Conservation (phyloP, 1,284 basidiomycete genomes). For the Thelephora terrestris region DNA sequence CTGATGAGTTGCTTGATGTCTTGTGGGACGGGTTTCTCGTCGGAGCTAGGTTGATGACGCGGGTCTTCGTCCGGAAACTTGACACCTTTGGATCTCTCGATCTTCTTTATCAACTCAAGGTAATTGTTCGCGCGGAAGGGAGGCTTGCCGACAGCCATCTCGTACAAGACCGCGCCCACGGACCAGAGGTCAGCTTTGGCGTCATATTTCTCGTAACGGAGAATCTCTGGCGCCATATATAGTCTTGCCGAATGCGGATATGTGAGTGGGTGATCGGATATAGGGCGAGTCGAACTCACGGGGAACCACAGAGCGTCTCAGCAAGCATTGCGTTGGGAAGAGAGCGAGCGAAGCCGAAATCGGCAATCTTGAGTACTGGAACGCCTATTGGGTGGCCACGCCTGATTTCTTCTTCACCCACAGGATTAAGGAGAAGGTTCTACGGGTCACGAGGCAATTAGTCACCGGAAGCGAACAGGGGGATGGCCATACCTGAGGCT, state of each 20-base stretch:
- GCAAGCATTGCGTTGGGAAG: conserved; percentile 91
- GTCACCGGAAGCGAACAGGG: neutral
- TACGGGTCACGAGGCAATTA: conserved; percentile 21
- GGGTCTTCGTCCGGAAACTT: conserved; percentile 87
- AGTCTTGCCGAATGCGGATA: conserved; percentile 36
- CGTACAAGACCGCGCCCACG: conserved; percentile 93
- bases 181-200: conserved; percentile 98
- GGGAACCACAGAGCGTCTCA: conserved; percentile 95
- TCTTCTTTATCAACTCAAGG: conserved; percentile 90
- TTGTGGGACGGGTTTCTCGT: conserved; percentile 52
- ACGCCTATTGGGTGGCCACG: conserved; percentile 87
- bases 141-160: conserved; percentile 89
- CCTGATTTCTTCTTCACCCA: conserved; percentile 67
- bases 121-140: conserved; percentile 96
- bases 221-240: conserved; percentile 99
- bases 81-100: conserved; percentile 79
- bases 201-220: conserved; percentile 96
- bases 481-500: conserved; percentile 64
- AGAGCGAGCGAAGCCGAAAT: conserved; percentile 95
- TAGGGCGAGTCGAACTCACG: conserved; percentile 41
- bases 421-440: conserved; percentile 86
- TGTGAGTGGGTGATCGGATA: neutral
- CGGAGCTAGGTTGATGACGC: conserved; percentile 29
- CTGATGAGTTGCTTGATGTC: conserved; percentile 91
- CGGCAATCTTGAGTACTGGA: conserved; percentile 92